Evolutionary conservation across 305 asterid genomes (phyloP).

Genomic region (Fraxinus paxiana): DNA sequence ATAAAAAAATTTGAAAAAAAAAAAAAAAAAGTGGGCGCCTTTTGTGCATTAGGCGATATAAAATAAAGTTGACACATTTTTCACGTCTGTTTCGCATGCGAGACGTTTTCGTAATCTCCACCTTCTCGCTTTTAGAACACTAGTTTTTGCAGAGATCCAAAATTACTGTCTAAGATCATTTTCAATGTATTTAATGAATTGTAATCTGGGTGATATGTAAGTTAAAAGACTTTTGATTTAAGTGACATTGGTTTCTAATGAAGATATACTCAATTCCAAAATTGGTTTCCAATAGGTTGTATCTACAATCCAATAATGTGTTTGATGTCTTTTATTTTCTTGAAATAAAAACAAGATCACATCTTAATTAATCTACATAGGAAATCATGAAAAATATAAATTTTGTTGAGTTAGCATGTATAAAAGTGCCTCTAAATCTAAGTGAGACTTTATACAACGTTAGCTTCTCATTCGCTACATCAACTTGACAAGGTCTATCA

Average conservation of each 20-base stretch:
- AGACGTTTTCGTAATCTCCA: neutral
- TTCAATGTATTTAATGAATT: neutral
- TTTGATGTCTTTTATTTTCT: neutral
- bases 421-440: neutral
- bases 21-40: neutral
- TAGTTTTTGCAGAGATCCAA: too few species aligned
- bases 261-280: neutral
- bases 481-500: neutral
- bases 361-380: neutral
- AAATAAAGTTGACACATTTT: too few species aligned
- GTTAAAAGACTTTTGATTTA: too few species aligned
- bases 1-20: too few species aligned
- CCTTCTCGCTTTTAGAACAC: neutral
- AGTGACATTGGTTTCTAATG: neutral
- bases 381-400: neutral
- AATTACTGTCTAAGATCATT: neutral
- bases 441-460: neutral
- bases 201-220: neutral
- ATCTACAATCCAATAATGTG: too few species aligned
- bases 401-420: neutral
- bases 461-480: neutral
- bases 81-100: neutral
- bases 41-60: neutral
- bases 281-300: neutral
- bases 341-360: neutral